phyloP scores from a whole-genome alignment of 2,329 filamentous ascomycete genomes.

The Paramyrothecium roridum region DNA sequence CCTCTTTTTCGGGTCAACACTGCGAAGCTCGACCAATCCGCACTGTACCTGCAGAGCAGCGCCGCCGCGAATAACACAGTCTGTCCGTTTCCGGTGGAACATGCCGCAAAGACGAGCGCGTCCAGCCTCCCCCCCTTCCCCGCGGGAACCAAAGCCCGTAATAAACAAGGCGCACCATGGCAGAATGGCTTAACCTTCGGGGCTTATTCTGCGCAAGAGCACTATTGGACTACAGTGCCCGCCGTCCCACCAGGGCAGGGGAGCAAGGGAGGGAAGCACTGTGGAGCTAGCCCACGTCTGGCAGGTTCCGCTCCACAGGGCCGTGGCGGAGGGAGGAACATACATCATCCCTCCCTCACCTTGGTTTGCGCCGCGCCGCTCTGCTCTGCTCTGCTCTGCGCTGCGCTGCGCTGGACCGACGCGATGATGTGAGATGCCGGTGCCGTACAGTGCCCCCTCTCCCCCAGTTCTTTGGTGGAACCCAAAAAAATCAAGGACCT shows the following conservation, averaged over 20 bases:
- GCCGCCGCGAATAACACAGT: neutral
- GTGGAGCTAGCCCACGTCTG: neutral
- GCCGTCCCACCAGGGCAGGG: neutral
- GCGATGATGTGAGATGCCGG: neutral
- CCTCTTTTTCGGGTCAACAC: neutral
- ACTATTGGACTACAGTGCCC: neutral
- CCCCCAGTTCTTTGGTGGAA: neutral
- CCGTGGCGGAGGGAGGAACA: neutral
- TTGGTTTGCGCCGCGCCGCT: no score
- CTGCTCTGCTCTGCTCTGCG: no score
- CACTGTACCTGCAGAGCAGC: neutral
- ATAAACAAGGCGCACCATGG: no score
- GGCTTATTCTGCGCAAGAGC: no score
- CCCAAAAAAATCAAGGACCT: neutral
- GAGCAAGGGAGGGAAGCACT: neutral
- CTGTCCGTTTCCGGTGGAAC: no score
- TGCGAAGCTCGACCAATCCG: neutral
- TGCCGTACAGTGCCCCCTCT: no score
- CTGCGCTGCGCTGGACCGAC: no score
- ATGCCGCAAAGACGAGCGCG: no score
- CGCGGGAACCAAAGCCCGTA: no score
- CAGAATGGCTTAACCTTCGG: no score
- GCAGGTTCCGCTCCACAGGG: neutral
- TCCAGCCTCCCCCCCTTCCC: no score
- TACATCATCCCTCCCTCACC: neutral